Evolutionary conservation across 495 filamentous ascomycete species (phyloP).

Genomic region (Daldinia grandis): DNA sequence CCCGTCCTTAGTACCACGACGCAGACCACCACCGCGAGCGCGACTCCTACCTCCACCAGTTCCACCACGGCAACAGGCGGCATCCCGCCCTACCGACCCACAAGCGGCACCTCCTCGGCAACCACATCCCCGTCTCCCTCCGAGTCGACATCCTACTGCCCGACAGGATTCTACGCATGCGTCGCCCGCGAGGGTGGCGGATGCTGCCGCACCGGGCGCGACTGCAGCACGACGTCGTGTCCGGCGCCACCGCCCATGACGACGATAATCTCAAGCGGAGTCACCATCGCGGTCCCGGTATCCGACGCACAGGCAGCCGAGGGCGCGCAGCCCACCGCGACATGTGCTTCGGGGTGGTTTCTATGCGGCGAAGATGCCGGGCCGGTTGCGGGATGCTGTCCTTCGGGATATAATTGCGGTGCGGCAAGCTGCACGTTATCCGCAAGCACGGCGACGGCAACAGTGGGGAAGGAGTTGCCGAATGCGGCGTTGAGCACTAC

Average conservation of each 20-base stretch:
- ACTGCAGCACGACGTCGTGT: conserved; percentile 70
- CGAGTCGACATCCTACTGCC: conserved; percentile 56
- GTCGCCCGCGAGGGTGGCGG: conserved; percentile 60
- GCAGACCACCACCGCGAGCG: conserved; percentile 47
- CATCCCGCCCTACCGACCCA: conserved; percentile 46
- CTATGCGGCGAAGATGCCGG: conserved; percentile 65
- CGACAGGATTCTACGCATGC: conserved; percentile 66
- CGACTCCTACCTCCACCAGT: conserved; percentile 43
- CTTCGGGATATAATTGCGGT: conserved; percentile 76
- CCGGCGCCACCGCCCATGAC: conserved; percentile 64
- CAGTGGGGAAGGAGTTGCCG: conserved; percentile 68
- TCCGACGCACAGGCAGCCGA: conserved; percentile 50
- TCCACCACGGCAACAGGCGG: conserved; percentile 40
- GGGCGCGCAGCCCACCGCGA: conserved; percentile 44
- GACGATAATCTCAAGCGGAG: conserved; percentile 69
- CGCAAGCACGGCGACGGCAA: conserved; percentile 54
- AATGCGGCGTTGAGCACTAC: neutral
- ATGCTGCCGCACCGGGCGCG: conserved; percentile 77
- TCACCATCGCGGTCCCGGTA: conserved; percentile 72
- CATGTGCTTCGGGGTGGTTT: conserved; percentile 82
- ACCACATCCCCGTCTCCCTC: conserved; percentile 19
- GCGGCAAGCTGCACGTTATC: conserved; percentile 69
- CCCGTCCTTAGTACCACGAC: conserved; percentile 46
- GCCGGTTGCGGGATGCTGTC: conserved; percentile 78
- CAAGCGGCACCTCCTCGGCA: conserved; percentile 21